phyloP scores from a whole-genome alignment of 306 rosid genomes.

The Mucuna pruriens region DNA sequence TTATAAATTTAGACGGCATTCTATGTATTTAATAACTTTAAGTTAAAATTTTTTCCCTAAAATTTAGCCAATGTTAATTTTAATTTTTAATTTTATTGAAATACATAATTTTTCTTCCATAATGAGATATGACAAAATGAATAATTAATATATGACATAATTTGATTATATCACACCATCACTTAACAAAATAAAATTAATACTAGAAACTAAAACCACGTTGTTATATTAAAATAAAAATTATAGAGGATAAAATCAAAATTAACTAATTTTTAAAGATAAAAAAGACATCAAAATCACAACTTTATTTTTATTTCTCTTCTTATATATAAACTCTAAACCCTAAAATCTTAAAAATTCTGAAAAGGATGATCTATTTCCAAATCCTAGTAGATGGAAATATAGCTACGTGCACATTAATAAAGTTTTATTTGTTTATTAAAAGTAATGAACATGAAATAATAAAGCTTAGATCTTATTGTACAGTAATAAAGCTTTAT shows the following conservation, averaged over 20 bases:
- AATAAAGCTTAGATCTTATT: not conserved
- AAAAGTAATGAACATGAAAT: not conserved
- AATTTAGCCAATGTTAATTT: not conserved
- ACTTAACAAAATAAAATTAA: too few species aligned
- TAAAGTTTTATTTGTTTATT: not conserved
- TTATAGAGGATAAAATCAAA: not conserved
- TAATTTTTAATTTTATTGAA: not conserved
- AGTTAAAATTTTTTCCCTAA: not conserved
- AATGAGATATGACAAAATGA: not conserved
- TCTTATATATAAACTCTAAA: too few species aligned
- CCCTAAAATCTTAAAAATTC: too few species aligned
- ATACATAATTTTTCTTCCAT: not conserved
- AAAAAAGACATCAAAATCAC: not conserved
- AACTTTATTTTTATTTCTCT: not conserved
- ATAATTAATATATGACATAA: too few species aligned
- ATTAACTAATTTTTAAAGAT: not conserved
- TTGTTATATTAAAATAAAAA: not conserved
- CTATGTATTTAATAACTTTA: not conserved
- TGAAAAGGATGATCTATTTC: not conserved
- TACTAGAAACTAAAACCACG: too few species aligned
- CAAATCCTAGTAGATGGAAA: not conserved
- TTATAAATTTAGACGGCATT: not conserved
- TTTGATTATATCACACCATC: too few species aligned
- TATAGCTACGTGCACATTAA: not conserved
- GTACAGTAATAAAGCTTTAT: not conserved